These are phyloP conservation scores for Ascocoryne sarcoides DNA, from an alignment of 2,329 filamentous ascomycete genomes.

Conservation along the genomic window DNA sequence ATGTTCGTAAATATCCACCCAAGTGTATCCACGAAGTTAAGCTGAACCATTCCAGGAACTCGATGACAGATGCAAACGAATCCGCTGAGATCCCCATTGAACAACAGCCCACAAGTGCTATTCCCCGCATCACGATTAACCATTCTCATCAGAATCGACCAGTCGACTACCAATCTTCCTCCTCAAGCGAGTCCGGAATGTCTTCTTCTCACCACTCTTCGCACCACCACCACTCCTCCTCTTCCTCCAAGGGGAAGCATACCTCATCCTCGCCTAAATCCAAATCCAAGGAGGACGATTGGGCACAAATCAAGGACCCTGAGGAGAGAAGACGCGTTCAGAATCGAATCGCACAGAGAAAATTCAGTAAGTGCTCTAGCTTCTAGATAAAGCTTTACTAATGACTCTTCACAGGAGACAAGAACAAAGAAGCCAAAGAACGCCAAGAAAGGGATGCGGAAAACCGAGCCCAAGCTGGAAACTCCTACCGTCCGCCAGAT, in stretches of 20 bases:
- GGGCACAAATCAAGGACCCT: slow-evolving; percentile 60
- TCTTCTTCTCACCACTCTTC: slow-evolving; percentile 1
- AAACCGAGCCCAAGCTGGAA: slow-evolving; percentile 55
- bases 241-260: slow-evolving; percentile 12
- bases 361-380: slow-evolving; percentile 52
- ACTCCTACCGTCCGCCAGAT: slow-evolving; percentile 53
- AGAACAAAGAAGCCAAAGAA: slow-evolving; percentile 59
- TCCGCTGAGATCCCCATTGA: not conserved
- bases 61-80: not conserved
- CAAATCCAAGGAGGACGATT: slow-evolving; percentile 45
- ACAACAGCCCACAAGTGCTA: not conserved
- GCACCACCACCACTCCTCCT: slow-evolving; percentile 22
- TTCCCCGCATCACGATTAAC: not conserved
- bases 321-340: slow-evolving; percentile 66
- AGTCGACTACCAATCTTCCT: not conserved
- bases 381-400: not conserved
- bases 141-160: not conserved
- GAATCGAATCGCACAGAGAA: slow-evolving; percentile 67
- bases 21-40: not conserved
- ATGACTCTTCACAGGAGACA: slow-evolving; percentile 47
- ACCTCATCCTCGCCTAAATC: not conserved
- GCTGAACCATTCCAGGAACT: not conserved
- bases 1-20: slow-evolving; percentile 15
- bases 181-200: slow-evolving; percentile 1
- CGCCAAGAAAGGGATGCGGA: slow-evolving; percentile 52